Evolutionary conservation across 371 early-diverging fungal species (phyloP), one percentile per base, ranked within the genome.

Genomic region (Rhizoclosmatium hyalinum): DNA sequence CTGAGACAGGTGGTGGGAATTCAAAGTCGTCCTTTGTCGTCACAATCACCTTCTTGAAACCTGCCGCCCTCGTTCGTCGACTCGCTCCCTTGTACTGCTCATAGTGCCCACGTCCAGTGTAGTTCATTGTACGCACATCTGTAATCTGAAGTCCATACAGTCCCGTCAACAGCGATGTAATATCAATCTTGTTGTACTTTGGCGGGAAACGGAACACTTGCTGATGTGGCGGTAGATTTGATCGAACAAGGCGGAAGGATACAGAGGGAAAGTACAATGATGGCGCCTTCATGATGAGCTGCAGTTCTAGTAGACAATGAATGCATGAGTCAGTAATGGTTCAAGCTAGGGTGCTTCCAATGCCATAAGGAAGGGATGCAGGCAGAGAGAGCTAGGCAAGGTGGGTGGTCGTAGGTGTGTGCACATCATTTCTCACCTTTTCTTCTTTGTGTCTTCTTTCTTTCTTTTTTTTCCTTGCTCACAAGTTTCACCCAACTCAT

Each of bases 151-250:
- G 89, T 62, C 91, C 88, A 84, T 98, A 98, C 56, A 97, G 89
- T 77, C 93, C 89, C 74, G 90, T 82, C 39, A 98, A 90, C 75
- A 95, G 95, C 68, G 93, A 91, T 58, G 90, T 88, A 81, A 98
- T 93, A 82, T 98, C 98, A 46, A 97, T 89, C 83, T 98, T 98
- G 90, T 96, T 96, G 81, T 95, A 86, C 47, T 89, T 86, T n/a
- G 92, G 93, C 45, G 97, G 97, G 0, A 95, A 93, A 24, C 93
- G 90, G 90, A 98, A 98, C 43, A 95, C 96, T 32, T 92, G 95
- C 81, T 95, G 95, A 82, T 96, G 95, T 17, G 92, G 89, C 62
- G 94, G 94, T 47, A 92, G 88, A 53, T 90, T 91, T 77, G 93
- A 88, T 54, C 95, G 92, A 5, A 96, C 91, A 75, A 97, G 88